Evolutionary conservation across 2,329 filamentous ascomycete genomes (phyloP).

Genomic region (Diplodia intermedia): DNA sequence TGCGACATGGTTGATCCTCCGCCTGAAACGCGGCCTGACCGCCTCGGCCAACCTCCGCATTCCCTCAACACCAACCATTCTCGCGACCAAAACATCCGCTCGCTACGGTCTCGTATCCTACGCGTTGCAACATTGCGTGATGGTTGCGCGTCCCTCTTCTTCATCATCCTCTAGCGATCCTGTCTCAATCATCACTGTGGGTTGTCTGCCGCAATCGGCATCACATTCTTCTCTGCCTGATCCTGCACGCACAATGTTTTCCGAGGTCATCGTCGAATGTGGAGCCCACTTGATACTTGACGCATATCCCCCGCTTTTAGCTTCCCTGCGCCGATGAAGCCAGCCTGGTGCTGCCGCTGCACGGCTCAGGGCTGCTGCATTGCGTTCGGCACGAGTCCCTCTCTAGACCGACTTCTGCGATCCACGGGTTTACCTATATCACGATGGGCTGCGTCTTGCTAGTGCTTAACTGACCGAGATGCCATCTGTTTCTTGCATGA

Average conservation of each 20-base stretch:
- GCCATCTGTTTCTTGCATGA: background rate
- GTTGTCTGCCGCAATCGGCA: background rate
- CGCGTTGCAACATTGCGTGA: slow-evolving; percentile 14
- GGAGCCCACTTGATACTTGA: too few species aligned
- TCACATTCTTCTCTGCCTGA: background rate
- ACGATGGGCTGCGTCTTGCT: background rate
- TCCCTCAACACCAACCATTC: slow-evolving; percentile 22
- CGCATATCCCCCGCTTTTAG: background rate
- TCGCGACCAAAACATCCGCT: background rate
- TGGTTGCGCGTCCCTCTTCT: slow-evolving; percentile 2
- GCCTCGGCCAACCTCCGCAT: slow-evolving; percentile 17
- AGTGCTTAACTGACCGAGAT: background rate
- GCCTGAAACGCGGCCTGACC: slow-evolving; percentile 21
- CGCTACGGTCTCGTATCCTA: background rate
- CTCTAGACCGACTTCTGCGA: background rate
- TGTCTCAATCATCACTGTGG: background rate
- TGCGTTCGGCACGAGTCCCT: background rate
- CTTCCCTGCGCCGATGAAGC: background rate
- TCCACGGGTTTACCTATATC: background rate
- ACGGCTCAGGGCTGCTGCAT: background rate
- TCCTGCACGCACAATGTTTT: too few species aligned
- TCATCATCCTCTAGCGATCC: background rate
- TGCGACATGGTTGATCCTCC: slow-evolving; percentile 8
- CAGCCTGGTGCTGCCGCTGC: background rate
- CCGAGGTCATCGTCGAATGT: too few species aligned